These are phyloP conservation scores for Cyanophora paradoxa DNA, from an alignment of 78 protist genomes.

Conservation along the genomic window DNA sequence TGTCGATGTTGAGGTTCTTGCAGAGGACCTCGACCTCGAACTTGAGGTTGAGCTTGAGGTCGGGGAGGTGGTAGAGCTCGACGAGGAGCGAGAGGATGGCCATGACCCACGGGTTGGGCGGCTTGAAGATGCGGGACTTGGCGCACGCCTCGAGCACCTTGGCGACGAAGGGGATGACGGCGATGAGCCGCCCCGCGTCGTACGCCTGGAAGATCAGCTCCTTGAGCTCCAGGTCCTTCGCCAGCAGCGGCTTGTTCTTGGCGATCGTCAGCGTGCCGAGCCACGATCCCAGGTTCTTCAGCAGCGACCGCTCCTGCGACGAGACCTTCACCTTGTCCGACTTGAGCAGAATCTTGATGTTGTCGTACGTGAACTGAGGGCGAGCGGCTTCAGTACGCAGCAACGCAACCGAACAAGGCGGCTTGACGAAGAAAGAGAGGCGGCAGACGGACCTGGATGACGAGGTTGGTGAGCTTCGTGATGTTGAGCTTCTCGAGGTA, in stretches of 20 bases:
- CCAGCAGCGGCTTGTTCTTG: conserved; percentile 84
- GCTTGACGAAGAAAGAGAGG: too few relatives aligned
- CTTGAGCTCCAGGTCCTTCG: conserved; percentile 74
- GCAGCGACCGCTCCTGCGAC: conserved; percentile 63
- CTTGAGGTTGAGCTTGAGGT: conserved; percentile 75
- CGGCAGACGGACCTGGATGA: too few relatives aligned
- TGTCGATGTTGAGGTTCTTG: conserved; percentile 63
- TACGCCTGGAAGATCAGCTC: conserved; percentile 81
- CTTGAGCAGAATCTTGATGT: conserved; percentile 32
- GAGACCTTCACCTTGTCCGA: conserved; percentile 53
- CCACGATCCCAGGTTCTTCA: conserved; percentile 94
- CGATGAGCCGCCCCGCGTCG: conserved; percentile 56
- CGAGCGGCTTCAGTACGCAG: too few relatives aligned
- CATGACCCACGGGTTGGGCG: conserved; percentile 95
- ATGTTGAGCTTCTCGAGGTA: conserved; percentile 50
- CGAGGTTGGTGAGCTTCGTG: conserved; percentile 16
- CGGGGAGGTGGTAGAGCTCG: conserved; percentile 72
- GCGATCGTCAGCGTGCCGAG: conserved; percentile 88
- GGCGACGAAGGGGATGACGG: conserved; percentile 88
- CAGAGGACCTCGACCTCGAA: conserved; percentile 92
- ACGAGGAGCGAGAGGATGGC: conserved; percentile 68
- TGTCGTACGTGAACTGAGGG: background rate
- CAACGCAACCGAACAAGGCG: too few relatives aligned
- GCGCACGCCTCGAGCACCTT: conserved; percentile 70
- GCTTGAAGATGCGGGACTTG: conserved; percentile 52